These are phyloP conservation scores for Linaria vulgaris DNA, from an alignment of 257 asterid species.

Conservation along the genomic window DNA sequence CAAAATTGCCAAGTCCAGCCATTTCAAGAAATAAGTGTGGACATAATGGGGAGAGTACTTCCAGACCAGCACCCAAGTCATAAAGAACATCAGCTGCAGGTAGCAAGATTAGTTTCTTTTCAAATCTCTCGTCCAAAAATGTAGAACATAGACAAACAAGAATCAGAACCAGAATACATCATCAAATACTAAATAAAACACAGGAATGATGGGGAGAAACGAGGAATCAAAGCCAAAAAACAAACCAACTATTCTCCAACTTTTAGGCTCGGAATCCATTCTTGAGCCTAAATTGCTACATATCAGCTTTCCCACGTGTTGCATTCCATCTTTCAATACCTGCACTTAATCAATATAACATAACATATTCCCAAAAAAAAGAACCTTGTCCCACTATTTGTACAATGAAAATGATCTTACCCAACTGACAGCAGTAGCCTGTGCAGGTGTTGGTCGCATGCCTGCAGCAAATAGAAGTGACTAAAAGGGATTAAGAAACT, in stretches of 20 bases:
- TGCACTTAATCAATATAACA: constrained; percentile 35
- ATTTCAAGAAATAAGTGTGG: constrained; percentile 96
- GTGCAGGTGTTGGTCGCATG: constrained; percentile 97
- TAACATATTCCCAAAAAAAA: constrained; percentile 14
- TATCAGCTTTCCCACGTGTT: constrained; percentile 89
- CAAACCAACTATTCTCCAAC: constrained; percentile 92
- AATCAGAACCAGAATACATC: constrained; percentile 1
- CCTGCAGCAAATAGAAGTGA: constrained; percentile 99
- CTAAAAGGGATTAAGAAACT: constrained; percentile 67
- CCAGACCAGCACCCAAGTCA: constrained; percentile 92
- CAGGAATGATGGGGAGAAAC: constrained; percentile 2
- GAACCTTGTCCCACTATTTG: constrained; percentile 15
- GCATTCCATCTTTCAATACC: constrained; percentile 96
- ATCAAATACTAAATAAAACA: constrained; percentile 7
- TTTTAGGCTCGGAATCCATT: constrained; percentile 98
- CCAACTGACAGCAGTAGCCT: constrained; percentile 99
- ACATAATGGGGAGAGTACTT: constrained; percentile 90
- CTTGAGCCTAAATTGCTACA: constrained; percentile 97
- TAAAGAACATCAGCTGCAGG: constrained; percentile 93
- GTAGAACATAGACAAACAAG: constrained; percentile 20
- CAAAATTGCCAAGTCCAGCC: constrained; percentile 98
- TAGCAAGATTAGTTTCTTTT: constrained; percentile 27
- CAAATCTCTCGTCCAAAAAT: constrained; percentile 17
- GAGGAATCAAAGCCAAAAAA: constrained; percentile 15
- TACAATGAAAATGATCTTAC: constrained; percentile 41